Evolutionary conservation across 495 filamentous ascomycete species (phyloP).

Genomic region (Aspergillus panamensis): DNA sequence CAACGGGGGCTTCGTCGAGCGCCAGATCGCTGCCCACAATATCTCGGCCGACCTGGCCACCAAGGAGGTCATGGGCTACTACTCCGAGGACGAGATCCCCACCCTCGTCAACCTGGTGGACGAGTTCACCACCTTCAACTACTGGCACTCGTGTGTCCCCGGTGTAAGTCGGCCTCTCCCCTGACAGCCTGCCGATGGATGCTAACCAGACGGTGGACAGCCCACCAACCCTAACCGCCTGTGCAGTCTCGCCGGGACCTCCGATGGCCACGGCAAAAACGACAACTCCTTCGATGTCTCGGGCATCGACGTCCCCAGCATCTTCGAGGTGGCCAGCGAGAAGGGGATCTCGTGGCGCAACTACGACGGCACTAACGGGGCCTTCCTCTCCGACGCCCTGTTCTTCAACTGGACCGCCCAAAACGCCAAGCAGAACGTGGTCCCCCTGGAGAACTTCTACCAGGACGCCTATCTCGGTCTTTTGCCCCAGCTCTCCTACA

Average conservation of each 20-base stretch:
- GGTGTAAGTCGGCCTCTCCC: constrained; percentile 45
- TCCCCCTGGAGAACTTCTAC: constrained; percentile 35
- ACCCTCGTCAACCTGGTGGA: constrained; percentile 44
- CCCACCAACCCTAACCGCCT: constrained; percentile 49
- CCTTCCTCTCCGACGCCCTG: constrained; percentile 28
- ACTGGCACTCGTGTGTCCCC: constrained; percentile 49
- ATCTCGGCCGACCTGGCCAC: constrained; percentile 34
- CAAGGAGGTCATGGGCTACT: constrained; percentile 49
- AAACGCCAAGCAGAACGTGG: constrained; percentile 29
- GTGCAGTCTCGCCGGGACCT: constrained; percentile 44
- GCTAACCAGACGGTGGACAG: no score
- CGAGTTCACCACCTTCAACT: constrained; percentile 50
- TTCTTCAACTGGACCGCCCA: constrained; percentile 45
- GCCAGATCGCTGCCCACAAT: constrained; percentile 38
- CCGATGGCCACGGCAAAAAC: constrained; percentile 45
- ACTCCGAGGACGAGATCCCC: constrained; percentile 46
- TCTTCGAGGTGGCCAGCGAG: constrained; percentile 47
- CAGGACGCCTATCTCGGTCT: constrained; percentile 35
- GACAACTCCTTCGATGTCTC: constrained; percentile 38
- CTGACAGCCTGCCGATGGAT: no score
- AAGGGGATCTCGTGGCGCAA: constrained; percentile 47
- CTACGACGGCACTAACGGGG: constrained; percentile 45
- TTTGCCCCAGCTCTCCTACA: constrained; percentile 46
- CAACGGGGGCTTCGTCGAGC: constrained; percentile 48
- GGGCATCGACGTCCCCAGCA: constrained; percentile 37